These are phyloP conservation scores for Taxawa tesnikishii DNA, from an alignment of 2,329 filamentous ascomycete species.

Conservation along the genomic window DNA sequence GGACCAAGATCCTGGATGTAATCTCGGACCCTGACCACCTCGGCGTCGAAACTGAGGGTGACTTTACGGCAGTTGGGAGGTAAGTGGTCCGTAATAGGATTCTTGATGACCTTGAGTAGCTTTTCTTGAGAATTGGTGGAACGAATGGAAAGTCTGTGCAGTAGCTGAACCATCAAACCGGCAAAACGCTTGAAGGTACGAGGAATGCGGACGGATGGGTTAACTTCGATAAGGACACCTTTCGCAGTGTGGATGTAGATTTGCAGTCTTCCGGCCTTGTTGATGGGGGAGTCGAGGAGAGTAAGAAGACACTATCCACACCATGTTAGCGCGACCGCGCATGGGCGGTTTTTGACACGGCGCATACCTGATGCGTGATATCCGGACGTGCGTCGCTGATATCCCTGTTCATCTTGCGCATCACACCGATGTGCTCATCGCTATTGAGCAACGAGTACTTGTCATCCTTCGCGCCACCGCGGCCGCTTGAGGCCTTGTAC, in stretches of 20 bases:
- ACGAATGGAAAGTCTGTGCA: conserved; percentile 89
- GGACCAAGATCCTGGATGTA: conserved; percentile 69
- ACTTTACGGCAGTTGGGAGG: conserved; percentile 97
- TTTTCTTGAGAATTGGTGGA: conserved; percentile 97
- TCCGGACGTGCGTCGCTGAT: conserved; percentile 96
- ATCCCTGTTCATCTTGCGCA: conserved; percentile 98
- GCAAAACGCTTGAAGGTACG: conserved; percentile 98
- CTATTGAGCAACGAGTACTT: conserved; percentile 98
- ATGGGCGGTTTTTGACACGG: not conserved
- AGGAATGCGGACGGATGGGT: conserved; percentile 93
- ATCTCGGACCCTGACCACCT: conserved; percentile 75
- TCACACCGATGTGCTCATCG: conserved; percentile 96
- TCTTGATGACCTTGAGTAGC: conserved; percentile 92
- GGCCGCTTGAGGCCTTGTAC: conserved; percentile 65
- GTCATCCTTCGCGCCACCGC: conserved; percentile 63
- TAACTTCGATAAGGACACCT: conserved; percentile 94
- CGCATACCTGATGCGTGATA: conserved; percentile 89
- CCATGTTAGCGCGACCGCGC: not conserved
- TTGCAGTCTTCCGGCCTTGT: conserved; percentile 94
- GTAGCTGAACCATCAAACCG: conserved; percentile 93
- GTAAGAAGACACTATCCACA: conserved; percentile 75
- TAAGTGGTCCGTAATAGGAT: conserved; percentile 92
- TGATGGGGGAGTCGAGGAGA: conserved; percentile 92
- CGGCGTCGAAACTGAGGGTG: conserved; percentile 86
- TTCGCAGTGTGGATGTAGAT: conserved; percentile 98